Evolutionary conservation across 2,329 filamentous ascomycete species (phyloP), one percentile per base, ranked within the genome.

Genomic region (Daldinia eschscholtzii): DNA sequence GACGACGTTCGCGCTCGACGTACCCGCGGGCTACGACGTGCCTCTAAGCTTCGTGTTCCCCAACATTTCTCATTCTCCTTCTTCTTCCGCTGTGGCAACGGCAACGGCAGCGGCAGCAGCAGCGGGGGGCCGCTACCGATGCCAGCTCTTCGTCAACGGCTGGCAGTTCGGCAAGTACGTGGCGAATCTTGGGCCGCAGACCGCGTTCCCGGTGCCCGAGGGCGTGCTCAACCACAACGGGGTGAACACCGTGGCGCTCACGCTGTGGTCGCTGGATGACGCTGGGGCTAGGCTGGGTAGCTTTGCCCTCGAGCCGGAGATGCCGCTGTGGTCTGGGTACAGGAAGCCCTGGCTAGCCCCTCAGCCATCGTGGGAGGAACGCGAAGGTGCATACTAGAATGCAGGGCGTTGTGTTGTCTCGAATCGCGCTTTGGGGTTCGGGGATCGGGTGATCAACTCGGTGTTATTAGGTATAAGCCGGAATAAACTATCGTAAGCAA

Each of bases 111-210:
- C n/a, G n/a, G 7, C 33, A 7, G 10, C 33, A 2, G 33, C 33
- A 2, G 7, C 33, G 30, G 7, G 5, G 30, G 39, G 65, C 41
- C 56, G 71, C 53, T 92, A 91, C 70, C 83, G 91, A 18, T 88
- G 84, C 1, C 86, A 91, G 73, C 79, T 94, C 6, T 94, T 87
- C 74, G 88, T 94, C 50, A 94, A 94, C 73, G 92, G 92, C 1
- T 94, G 89, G 79, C 91, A 94, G 77, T 93, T 89, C 67, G 84
- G 84, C 6, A 80, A 82, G 65, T 83, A 82, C 60, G 79, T 88
- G 10, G 89, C 88, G 73, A 91, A 93, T 70, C 83, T 94, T n/a
- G 92, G 92, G 0, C 92, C 92, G 1, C 92, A 95, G 80, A 88
- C 85, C 0, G 83, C 79, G 1, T 94, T 90, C 76, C 91, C 91